These are phyloP conservation scores for Cutaneotrichosporon dermatis DNA, from an alignment of 1,284 basidiomycete genomes.

Conservation along the genomic window DNA sequence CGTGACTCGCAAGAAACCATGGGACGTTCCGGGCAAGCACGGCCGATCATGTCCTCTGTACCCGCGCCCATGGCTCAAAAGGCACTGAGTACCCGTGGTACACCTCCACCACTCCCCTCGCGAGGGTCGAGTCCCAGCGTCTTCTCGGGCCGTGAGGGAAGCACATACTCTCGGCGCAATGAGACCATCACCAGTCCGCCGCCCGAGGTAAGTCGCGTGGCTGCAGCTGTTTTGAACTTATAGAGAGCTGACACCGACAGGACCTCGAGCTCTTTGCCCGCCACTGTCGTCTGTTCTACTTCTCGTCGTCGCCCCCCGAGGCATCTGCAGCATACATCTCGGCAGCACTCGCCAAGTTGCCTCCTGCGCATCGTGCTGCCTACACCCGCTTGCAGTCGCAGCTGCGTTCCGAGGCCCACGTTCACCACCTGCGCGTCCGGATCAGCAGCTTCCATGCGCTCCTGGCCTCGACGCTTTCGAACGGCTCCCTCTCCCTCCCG, in stretches of 20 bases:
- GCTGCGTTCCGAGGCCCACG: slow-evolving; percentile 40
- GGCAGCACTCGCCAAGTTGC: slow-evolving; percentile 32
- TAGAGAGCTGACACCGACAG: slow-evolving; percentile 18
- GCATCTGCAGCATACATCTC: slow-evolving; percentile 36
- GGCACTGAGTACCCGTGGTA: slow-evolving; percentile 1
- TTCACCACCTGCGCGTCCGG: slow-evolving; percentile 40
- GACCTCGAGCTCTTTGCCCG: slow-evolving; percentile 38
- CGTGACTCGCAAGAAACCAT: background rate
- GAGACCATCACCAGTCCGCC: slow-evolving; percentile 29
- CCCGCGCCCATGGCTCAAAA: background rate
- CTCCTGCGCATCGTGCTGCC: slow-evolving; percentile 37
- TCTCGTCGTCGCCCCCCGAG: slow-evolving; percentile 26
- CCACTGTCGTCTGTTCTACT: slow-evolving; percentile 42
- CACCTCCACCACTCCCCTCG: slow-evolving; percentile 11
- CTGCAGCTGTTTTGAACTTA: background rate
- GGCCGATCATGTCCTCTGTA: background rate
- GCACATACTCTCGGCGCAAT: slow-evolving; percentile 17
- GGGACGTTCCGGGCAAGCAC: background rate
- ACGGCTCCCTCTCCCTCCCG: slow-evolving; percentile 31
- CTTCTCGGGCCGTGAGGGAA: slow-evolving; percentile 30
- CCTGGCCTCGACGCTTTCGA: slow-evolving; percentile 31
- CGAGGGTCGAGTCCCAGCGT: slow-evolving; percentile 9
- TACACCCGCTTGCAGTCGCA: slow-evolving; percentile 42
- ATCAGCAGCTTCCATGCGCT: slow-evolving; percentile 42
- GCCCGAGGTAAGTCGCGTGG: slow-evolving; percentile 16